Percentiles rank a stretch among this genome's conserved stretches.
These are phyloP conservation scores for Teunomyces stri DNA, from an alignment of 805 yeast genomes.

Conservation along the genomic window DNA sequence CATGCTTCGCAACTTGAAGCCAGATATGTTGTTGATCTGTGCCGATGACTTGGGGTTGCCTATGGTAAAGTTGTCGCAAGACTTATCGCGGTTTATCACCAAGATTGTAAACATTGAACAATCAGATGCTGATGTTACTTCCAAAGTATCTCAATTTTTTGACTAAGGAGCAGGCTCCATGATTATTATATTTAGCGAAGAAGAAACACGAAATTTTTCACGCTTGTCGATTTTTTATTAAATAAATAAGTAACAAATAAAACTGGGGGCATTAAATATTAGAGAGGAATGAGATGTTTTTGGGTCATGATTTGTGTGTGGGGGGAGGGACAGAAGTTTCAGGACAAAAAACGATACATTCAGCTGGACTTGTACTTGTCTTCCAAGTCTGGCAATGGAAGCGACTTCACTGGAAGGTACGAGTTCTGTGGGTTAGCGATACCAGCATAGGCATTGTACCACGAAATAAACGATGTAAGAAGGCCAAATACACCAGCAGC, in stretches of 20 bases:
- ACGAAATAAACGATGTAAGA: slow-evolving; percentile 41
- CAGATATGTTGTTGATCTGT: slow-evolving; percentile 41
- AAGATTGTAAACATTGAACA: slow-evolving; percentile 31
- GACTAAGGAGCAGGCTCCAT: slow-evolving; percentile 6
- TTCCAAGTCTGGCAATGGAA: slow-evolving; percentile 48
- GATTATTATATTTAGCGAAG: background rate
- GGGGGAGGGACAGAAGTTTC: background rate
- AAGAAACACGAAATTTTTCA: background rate
- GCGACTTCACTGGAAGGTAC: slow-evolving; percentile 49
- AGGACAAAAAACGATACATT: background rate
- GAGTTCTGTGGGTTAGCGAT: slow-evolving; percentile 60
- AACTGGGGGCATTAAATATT: slow-evolving; percentile 1
- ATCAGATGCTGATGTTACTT: slow-evolving; percentile 19
- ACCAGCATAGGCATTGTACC: slow-evolving; percentile 49
- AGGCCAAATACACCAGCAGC: slow-evolving; percentile 44
- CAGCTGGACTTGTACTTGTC: slow-evolving; percentile 1
- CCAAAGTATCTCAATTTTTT: slow-evolving; percentile 21
- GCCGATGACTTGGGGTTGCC: slow-evolving; percentile 41
- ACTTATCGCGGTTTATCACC: slow-evolving; percentile 36
- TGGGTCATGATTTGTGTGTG: background rate
- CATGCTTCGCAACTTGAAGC: slow-evolving; percentile 37
- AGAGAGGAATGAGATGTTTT: background rate
- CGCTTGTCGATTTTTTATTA: slow-evolving; percentile 3
- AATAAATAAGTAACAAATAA: slow-evolving; percentile 1
- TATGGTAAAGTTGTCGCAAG: slow-evolving; percentile 26